Evolutionary conservation across 148 eudicot species (phyloP).

Genomic region (Salicornia ramosissima): DNA sequence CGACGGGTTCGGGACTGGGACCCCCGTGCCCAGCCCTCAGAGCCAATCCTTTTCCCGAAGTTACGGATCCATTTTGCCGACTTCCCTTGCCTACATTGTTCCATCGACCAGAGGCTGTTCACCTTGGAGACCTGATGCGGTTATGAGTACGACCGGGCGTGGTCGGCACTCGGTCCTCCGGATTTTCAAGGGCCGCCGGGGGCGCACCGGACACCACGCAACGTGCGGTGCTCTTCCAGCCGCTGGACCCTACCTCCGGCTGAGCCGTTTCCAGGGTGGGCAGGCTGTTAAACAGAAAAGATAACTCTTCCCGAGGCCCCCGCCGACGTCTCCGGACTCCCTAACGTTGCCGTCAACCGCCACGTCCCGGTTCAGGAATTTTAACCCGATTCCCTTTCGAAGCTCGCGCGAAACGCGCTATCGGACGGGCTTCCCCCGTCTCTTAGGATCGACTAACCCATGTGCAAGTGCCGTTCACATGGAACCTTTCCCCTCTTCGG

Average conservation of each 20-base stretch:
- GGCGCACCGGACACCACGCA: constrained; percentile 1
- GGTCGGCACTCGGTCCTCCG: too few species aligned
- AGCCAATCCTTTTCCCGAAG: constrained; percentile 15
- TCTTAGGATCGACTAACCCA: constrained; percentile 29
- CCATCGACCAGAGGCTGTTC: too few species aligned
- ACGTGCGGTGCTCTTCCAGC: not conserved
- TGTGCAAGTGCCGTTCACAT: constrained; percentile 46
- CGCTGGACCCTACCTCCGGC: constrained; percentile 1
- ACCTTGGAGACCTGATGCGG: too few species aligned
- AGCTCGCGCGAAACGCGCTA: too few species aligned
- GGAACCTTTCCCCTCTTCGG: constrained; percentile 48
- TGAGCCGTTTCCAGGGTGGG: constrained; percentile 18
- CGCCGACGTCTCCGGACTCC: constrained; percentile 22
- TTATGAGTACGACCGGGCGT: too few species aligned
- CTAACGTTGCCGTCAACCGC: constrained; percentile 13
- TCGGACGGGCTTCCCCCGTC: too few species aligned
- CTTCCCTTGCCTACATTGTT: constrained; percentile 18
- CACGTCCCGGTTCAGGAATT: constrained; percentile 19
- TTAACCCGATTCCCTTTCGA: too few species aligned
- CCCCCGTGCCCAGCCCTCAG: constrained; percentile 15
- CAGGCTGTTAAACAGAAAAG: constrained; percentile 18
- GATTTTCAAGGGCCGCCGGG: too few species aligned
- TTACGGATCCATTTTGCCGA: constrained; percentile 19
- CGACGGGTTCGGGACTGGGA: constrained; percentile 14
- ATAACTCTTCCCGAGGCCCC: constrained; percentile 25